Conservation (phyloP, 2,329 filamentous ascomycete species). For the Chalaropsis ovoidea region DNA sequence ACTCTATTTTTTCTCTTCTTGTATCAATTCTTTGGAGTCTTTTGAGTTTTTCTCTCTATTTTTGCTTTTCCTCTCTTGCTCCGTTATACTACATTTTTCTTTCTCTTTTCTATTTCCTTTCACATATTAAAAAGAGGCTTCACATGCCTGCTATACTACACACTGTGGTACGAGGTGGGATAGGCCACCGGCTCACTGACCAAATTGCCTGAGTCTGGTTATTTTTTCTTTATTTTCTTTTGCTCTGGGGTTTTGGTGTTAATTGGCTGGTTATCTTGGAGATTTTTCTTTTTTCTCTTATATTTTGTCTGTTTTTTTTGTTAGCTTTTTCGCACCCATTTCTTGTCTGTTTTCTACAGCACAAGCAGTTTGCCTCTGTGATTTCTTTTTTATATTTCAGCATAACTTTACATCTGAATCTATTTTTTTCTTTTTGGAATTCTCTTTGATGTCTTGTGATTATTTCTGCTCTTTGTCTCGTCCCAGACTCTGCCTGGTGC, state of each 20-base stretch:
- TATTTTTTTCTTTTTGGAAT: constrained; percentile 15
- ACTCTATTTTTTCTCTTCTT: constrained; percentile 28
- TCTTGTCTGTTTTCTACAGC: background rate
- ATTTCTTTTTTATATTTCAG: background rate
- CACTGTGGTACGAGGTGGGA: constrained; percentile 8
- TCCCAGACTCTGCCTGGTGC: background rate
- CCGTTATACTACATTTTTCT: background rate
- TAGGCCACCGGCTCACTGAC: background rate
- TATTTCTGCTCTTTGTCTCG: background rate
- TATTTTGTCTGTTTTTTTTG: constrained; percentile 13
- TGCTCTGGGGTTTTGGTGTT: constrained; percentile 10
- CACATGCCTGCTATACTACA: constrained; percentile 7
- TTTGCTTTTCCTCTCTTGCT: background rate
- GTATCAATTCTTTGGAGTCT: constrained; percentile 27
- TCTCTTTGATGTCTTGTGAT: background rate
- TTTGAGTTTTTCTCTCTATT: background rate
- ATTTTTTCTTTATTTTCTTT: constrained; percentile 7
- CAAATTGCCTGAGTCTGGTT: constrained; percentile 8
- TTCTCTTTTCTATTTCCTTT: background rate
- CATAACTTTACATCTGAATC: background rate
- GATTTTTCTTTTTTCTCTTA: constrained; percentile 7
- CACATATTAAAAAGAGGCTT: constrained; percentile 6
- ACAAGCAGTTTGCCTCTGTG: background rate
- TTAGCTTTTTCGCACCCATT: background rate
- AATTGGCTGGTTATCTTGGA: constrained; percentile 10